These are phyloP conservation scores for Tetrahymena borealis DNA, from an alignment of 73 alveolate genomes.

Conservation along the genomic window DNA sequence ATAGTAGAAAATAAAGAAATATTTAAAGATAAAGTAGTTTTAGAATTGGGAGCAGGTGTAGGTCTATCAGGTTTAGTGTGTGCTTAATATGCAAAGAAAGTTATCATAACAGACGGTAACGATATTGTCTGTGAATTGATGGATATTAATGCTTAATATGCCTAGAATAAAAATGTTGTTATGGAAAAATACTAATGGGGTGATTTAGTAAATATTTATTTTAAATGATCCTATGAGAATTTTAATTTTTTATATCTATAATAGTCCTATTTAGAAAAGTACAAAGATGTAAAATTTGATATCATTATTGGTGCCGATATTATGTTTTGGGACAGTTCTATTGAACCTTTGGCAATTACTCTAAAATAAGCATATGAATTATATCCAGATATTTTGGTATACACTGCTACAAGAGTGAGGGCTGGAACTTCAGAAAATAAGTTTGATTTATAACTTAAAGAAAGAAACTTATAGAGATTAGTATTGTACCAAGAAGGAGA, in stretches of 20 bases:
- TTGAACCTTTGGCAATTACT: constrained; percentile 11
- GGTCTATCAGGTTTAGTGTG: constrained; percentile 27
- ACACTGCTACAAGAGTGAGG: neutral
- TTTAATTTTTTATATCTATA: neutral
- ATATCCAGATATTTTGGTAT: neutral
- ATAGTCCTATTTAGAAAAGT: constrained; percentile 1
- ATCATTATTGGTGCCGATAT: constrained; percentile 36
- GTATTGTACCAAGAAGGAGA: neutral
- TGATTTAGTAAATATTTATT: neutral
- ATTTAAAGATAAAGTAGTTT: neutral
- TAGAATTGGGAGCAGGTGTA: constrained; percentile 16
- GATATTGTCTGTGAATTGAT: constrained; percentile 26
- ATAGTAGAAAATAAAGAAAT: neutral
- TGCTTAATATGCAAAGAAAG: constrained; percentile 35
- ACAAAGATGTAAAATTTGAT: constrained; percentile 17
- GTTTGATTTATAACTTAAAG: neutral
- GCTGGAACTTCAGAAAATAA: neutral
- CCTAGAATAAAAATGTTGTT: constrained; percentile 1
- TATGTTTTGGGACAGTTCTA: constrained; percentile 30
- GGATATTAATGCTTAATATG: constrained; percentile 17
- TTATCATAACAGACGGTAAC: constrained; percentile 24
- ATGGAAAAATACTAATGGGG: constrained; percentile 23
- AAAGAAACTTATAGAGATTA: neutral
- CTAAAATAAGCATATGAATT: neutral
- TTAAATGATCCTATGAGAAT: neutral